Percentiles rank a stretch among this genome's conserved stretches.
Evolutionary conservation across 2,329 filamentous ascomycete genomes (phyloP).

Genomic region (Fusarium compactum): DNA sequence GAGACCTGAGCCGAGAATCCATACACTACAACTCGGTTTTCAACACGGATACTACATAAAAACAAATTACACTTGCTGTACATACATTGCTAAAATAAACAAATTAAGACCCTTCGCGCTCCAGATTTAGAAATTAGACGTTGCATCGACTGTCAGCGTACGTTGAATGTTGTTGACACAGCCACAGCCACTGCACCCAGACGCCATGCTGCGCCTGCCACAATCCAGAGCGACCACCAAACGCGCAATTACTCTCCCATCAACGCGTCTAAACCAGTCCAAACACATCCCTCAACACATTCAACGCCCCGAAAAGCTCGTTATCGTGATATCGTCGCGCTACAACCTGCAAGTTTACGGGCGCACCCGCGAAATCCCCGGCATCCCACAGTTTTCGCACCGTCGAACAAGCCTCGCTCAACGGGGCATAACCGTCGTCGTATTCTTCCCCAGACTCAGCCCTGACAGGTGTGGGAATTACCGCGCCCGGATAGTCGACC

Average conservation of each 20-base stretch:
- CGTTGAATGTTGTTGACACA: not conserved
- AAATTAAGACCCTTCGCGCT: not conserved
- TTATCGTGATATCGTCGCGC: constrained; percentile 52
- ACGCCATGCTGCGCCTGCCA: not conserved
- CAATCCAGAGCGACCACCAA: not conserved
- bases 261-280: not conserved
- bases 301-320: constrained; percentile 50
- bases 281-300: constrained; percentile 33
- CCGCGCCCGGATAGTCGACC: constrained; percentile 53
- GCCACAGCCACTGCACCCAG: no score
- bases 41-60: not conserved
- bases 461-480: constrained; percentile 43
- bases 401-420: constrained; percentile 49
- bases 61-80: not conserved
- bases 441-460: constrained; percentile 49
- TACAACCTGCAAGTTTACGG: constrained; percentile 52
- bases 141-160: not conserved
- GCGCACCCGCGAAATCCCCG: constrained; percentile 51
- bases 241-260: no score
- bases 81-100: not conserved
- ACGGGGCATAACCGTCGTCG: constrained; percentile 33
- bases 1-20: no score
- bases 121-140: not conserved
- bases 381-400: constrained; percentile 51
- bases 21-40: not conserved